A percentile compares a stretch with the other conserved stretches of the same genome.
Evolutionary conservation across 805 yeast genomes (phyloP).

Genomic region (Metschnikowia drakensbergensis): DNA sequence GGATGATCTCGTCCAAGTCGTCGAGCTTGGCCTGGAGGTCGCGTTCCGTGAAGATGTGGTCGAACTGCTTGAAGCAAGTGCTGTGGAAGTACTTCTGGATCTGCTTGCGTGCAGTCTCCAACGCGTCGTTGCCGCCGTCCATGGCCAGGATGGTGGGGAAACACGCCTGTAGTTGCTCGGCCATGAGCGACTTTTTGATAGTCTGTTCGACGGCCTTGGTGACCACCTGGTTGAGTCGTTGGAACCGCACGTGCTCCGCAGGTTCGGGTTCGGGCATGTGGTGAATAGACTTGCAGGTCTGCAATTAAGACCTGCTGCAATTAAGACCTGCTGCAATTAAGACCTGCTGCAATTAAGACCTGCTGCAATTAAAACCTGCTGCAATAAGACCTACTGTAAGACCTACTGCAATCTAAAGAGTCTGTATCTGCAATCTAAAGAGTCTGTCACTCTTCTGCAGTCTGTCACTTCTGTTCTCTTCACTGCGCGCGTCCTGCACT

Average conservation of each 20-base stretch:
- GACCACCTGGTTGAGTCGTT: slow-evolving; percentile 48
- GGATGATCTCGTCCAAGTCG: slow-evolving; percentile 46
- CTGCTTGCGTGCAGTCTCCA: slow-evolving; percentile 50
- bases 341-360: too few relatives aligned
- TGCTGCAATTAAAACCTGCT: too few relatives aligned
- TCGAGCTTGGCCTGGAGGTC: slow-evolving; percentile 41
- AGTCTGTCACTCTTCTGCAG: too few relatives aligned
- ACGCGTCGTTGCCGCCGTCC: slow-evolving; percentile 41
- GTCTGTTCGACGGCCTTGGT: slow-evolving; percentile 53
- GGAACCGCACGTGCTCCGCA: slow-evolving; percentile 40
- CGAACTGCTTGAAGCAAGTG: slow-evolving; percentile 50
- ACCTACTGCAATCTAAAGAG: too few relatives aligned
- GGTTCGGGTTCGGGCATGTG: too few relatives aligned
- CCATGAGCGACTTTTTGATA: slow-evolving; percentile 43
- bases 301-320: too few relatives aligned
- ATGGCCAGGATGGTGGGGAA: slow-evolving; percentile 51
- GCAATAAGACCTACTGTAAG: too few relatives aligned
- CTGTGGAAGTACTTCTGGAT: slow-evolving; percentile 50
- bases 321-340: too few relatives aligned
- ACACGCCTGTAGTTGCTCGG: slow-evolving; percentile 50
- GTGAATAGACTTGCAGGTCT: too few relatives aligned
- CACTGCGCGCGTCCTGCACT: too few relatives aligned
- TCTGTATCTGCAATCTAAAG: too few relatives aligned
- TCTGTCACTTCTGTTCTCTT: too few relatives aligned
- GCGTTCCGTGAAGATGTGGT: slow-evolving; percentile 49